Evolutionary conservation across 2,329 filamentous ascomycete species (phyloP).

Genomic region (Pseudogymnoascus sp.): DNA sequence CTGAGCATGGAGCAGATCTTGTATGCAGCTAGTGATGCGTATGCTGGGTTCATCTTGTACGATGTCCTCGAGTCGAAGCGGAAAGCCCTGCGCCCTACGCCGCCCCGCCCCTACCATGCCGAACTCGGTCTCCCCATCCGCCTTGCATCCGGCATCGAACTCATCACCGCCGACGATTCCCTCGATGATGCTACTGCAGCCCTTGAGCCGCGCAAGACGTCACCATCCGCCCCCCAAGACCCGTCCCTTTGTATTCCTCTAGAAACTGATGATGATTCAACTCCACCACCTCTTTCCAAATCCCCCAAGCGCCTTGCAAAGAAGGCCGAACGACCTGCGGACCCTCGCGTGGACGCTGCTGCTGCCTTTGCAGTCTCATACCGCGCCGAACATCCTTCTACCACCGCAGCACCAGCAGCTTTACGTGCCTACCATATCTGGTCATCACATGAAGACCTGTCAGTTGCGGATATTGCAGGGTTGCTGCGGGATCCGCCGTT

Average conservation of each 20-base stretch:
- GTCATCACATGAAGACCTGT: conserved; percentile 43
- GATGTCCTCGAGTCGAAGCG: conserved; percentile 62
- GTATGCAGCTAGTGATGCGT: conserved; percentile 76
- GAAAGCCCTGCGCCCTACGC: conserved; percentile 55
- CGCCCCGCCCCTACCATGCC: conserved; percentile 59
- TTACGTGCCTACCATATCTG: conserved; percentile 58
- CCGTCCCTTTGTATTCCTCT: conserved; percentile 23
- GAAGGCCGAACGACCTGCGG: neutral
- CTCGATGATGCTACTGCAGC: conserved; percentile 16
- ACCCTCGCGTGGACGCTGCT: conserved; percentile 19
- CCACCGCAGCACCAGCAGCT: conserved; percentile 19
- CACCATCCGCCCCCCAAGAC: conserved; percentile 8
- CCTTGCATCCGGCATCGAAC: conserved; percentile 36
- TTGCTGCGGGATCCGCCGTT: conserved; percentile 54
- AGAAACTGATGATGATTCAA: conserved; percentile 12
- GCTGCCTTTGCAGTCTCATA: conserved; percentile 19
- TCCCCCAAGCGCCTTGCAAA: conserved; percentile 6
- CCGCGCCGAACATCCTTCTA: conserved; percentile 12
- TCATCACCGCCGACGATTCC: conserved; percentile 21
- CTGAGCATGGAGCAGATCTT: conserved; percentile 57
- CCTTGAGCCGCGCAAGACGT: conserved; percentile 8
- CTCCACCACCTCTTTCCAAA: neutral
- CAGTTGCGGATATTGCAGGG: conserved; percentile 40
- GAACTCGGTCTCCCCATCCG: conserved; percentile 59
- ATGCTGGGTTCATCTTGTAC: conserved; percentile 67